Conservation (phyloP, 306 rosid genomes). For the Pueraria montana region DNA sequence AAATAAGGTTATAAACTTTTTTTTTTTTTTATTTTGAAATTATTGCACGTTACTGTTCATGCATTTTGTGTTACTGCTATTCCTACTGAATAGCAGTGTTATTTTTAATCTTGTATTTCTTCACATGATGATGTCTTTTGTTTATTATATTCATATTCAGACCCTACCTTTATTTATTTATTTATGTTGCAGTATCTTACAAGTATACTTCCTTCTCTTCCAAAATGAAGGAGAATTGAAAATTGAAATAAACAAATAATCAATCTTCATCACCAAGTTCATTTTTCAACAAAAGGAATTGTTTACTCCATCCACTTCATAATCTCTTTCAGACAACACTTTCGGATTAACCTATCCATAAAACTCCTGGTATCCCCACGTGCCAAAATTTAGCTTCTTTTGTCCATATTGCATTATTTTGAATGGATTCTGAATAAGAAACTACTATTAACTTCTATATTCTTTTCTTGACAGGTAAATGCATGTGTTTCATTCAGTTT, state of each 20-base stretch:
- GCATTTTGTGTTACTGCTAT: neutral
- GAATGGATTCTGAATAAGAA: neutral
- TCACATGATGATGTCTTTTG: neutral
- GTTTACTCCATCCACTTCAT: conserved; percentile 6
- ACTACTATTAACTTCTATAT: neutral
- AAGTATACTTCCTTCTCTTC: neutral
- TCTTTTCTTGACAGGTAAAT: neutral
- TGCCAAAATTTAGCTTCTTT: neutral
- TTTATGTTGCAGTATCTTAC: neutral
- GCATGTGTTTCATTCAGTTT: neutral
- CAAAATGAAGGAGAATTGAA: neutral
- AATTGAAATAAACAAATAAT: neutral
- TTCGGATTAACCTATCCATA: neutral
- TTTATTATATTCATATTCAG: neutral
- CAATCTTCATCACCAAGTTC: neutral
- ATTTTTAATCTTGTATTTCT: neutral
- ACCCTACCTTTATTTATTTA: neutral
- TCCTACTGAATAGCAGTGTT: neutral
- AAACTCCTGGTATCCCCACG: too few relatives aligned
- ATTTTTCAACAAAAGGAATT: neutral
- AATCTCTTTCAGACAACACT: neutral
- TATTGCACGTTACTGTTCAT: too few relatives aligned
- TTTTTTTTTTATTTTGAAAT: too few relatives aligned
- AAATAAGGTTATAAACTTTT: too few relatives aligned
- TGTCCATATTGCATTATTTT: neutral